Base-by-base conservation (phyloP, 164 flowering plant species). In the Akebia trifoliata region DNA sequence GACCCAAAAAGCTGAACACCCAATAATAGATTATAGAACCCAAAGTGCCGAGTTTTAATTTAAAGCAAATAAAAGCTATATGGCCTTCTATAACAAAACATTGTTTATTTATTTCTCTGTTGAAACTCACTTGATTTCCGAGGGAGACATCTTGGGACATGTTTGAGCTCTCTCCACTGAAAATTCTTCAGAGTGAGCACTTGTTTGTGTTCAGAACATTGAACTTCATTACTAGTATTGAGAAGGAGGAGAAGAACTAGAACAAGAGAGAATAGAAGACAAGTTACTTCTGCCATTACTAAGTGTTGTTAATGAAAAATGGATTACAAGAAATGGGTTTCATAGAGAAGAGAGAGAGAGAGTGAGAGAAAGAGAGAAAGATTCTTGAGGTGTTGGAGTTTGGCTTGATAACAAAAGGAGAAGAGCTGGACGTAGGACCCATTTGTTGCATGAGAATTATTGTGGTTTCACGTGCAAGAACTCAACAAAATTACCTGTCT, bases 381-480 rank as follows among this genome's bases (percentile, higher is more conserved):
- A 78, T 71, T 77, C 78, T 72, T 62, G 59, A 59, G 70, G 30
- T 22, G 68, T 74, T 82, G 90, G 82, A 81, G 58, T 57, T 72
- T 74, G 76, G 85, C 60, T 66, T 61, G 80, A 63, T 71, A 81
- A 84, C 95, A 84, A 87, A 77, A 72, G 63, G 50, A 54, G 67
- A 70, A 67, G 57, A 65, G 81, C 76, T 78, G 90, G 80, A 78
- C 57, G 12, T 22, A 43, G 79, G 78, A 67, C 82, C 86, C 81
- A 79, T 82, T 61, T n/a, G 64, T n/a, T 76, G 86, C 90, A 85
- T 79, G 82, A 76, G 72, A 79, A 81, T 87, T 85, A 82, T 83
- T 80, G 87, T 68, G 54, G 74, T 39, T 83, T 83, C 92, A 83
- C 90, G 77, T 81, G 96, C 72, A 61, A 46, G 55, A 57, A 70